Evolutionary conservation across 768 basidiomycete genomes (phyloP).

Genomic region (Pulveroboletus sp.): DNA sequence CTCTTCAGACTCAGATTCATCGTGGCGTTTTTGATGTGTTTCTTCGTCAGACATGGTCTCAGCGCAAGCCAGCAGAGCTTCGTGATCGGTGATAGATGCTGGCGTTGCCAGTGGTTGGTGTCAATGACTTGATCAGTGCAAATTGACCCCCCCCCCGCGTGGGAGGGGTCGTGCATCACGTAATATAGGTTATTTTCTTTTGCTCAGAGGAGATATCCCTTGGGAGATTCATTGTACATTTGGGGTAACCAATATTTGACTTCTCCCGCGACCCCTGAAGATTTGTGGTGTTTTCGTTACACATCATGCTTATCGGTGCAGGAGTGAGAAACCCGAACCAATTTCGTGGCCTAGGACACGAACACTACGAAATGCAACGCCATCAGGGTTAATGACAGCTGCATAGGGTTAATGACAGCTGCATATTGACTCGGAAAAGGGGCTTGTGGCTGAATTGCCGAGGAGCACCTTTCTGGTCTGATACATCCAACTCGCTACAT

Average conservation of each 20-base stretch:
- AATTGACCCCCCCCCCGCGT: constrained; percentile 3
- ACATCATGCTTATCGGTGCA: too few relatives aligned
- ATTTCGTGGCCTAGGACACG: too few relatives aligned
- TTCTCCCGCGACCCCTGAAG: constrained; percentile 9
- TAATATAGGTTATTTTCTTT: constrained; percentile 18
- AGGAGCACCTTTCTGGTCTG: too few relatives aligned
- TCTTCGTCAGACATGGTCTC: constrained; percentile 64
- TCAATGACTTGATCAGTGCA: constrained; percentile 16
- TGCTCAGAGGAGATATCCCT: neutral
- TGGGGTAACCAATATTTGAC: neutral
- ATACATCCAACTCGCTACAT: too few relatives aligned
- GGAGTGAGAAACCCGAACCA: too few relatives aligned
- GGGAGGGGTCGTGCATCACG: constrained; percentile 8
- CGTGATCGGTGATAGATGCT: constrained; percentile 13
- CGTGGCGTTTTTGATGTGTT: constrained; percentile 55
- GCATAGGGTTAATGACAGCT: too few relatives aligned
- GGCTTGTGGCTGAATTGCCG: too few relatives aligned
- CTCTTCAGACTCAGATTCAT: constrained; percentile 71
- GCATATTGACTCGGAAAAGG: too few relatives aligned
- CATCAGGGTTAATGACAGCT: too few relatives aligned
- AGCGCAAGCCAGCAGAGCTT: constrained; percentile 1
- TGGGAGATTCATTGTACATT: neutral
- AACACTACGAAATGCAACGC: too few relatives aligned
- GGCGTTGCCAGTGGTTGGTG: too few relatives aligned
- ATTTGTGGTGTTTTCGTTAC: too few relatives aligned